These are phyloP conservation scores for Cryphonectria nitschkei DNA, from an alignment of 2,329 filamentous ascomycete genomes.

Conservation along the genomic window DNA sequence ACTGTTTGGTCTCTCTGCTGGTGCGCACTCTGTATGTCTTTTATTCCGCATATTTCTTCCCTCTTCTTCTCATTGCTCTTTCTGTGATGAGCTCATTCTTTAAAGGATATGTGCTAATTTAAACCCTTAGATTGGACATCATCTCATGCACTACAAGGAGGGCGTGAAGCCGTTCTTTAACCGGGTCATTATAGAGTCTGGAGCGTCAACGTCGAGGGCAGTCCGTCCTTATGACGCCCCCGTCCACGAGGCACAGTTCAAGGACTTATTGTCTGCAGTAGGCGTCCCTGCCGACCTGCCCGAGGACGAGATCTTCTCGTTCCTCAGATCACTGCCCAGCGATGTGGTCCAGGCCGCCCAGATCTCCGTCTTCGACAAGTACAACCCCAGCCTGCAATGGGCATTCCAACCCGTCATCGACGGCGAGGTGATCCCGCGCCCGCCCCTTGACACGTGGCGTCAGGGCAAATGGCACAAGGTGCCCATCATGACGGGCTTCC, in stretches of 20 bases:
- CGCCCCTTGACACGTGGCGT: conserved; percentile 35
- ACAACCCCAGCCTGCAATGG: conserved; percentile 44
- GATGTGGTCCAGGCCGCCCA: conserved; percentile 39
- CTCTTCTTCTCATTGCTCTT: too few species aligned
- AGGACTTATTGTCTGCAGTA: conserved; percentile 50
- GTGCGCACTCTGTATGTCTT: conserved; percentile 52
- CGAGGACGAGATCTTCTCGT: conserved; percentile 49
- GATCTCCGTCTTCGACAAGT: conserved; percentile 39
- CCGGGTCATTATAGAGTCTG: conserved; percentile 45
- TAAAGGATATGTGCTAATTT: neutral
- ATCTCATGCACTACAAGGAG: conserved; percentile 50
- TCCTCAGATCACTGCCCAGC: conserved; percentile 44
- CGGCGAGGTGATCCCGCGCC: conserved; percentile 35
- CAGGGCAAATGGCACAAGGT: conserved; percentile 37
- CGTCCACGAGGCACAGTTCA: conserved; percentile 53
- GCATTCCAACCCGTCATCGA: conserved; percentile 61
- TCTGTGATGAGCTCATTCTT: too few species aligned
- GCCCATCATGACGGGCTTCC: conserved; percentile 48
- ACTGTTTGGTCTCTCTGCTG: conserved; percentile 53
- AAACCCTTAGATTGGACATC: conserved; percentile 54
- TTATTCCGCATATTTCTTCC: neutral
- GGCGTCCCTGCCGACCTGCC: conserved; percentile 48
- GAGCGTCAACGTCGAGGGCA: conserved; percentile 44
- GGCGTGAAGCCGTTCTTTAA: conserved; percentile 40
- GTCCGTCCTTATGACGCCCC: conserved; percentile 48